phyloP scores from a whole-genome alignment of 345 rosid species.

The Combretum micranthum region DNA sequence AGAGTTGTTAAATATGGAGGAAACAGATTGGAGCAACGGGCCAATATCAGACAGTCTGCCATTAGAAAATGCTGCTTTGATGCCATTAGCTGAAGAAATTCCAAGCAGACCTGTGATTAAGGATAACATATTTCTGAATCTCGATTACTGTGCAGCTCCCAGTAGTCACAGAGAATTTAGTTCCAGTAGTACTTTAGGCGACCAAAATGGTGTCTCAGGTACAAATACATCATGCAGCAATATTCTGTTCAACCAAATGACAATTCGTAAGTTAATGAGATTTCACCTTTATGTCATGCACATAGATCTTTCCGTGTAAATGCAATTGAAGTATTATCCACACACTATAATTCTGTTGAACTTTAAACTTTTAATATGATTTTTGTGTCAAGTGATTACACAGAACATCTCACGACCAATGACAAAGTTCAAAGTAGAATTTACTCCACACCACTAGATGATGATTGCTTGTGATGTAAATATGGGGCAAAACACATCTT shows the following conservation, averaged over 20 bases:
- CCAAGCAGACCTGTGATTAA: background rate
- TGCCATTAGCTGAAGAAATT: conserved; percentile 1
- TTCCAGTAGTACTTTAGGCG: background rate
- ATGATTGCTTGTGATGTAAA: no score
- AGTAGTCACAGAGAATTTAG: background rate
- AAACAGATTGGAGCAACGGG: background rate
- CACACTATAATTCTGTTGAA: background rate
- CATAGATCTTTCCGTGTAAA: background rate
- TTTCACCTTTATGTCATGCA: no score
- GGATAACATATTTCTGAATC: background rate
- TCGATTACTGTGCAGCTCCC: conserved; percentile 6
- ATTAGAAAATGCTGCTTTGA: conserved; percentile 3
- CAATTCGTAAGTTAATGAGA: no score
- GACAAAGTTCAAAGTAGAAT: no score
- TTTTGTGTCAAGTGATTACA: no score
- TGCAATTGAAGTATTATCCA: background rate
- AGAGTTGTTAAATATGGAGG: background rate
- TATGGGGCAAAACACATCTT: no score
- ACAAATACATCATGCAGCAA: no score
- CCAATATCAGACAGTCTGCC: conserved; percentile 7
- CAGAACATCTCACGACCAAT: no score
- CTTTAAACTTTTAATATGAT: background rate
- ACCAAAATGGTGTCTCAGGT: no score
- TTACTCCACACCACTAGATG: no score
- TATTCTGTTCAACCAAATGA: no score